Evolutionary conservation across 2,329 filamentous ascomycete genomes (phyloP).

Genomic region (Ophiosphaerella herpotricha): DNA sequence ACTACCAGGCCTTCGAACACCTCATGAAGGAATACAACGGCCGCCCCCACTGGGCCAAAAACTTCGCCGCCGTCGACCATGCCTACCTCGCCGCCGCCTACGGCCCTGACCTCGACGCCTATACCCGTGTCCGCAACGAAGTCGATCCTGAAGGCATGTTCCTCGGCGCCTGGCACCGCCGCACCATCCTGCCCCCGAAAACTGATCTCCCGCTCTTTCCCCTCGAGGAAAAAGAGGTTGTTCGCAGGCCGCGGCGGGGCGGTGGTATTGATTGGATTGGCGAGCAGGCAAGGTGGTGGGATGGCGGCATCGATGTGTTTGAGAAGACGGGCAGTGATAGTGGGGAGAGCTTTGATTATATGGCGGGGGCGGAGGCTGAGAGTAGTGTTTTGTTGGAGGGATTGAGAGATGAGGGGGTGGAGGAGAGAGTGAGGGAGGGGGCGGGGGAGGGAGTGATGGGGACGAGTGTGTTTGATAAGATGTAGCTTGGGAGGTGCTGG

Average conservation of each 20-base stretch:
- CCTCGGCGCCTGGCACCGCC: constrained; percentile 85
- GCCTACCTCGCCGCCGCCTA: constrained; percentile 70
- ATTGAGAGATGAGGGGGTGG: constrained; percentile 24
- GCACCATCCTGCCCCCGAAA: constrained; percentile 48
- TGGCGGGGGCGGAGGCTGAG: constrained; percentile 53
- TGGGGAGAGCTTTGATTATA: constrained; percentile 51
- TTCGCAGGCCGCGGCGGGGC: constrained; percentile 31
- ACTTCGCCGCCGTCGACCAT: constrained; percentile 67
- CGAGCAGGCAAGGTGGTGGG: constrained; percentile 44
- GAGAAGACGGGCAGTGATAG: constrained; percentile 35
- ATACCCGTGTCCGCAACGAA: constrained; percentile 69
- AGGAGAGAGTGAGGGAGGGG: constrained; percentile 17
- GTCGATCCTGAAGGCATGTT: constrained; percentile 86
- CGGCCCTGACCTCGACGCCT: constrained; percentile 67
- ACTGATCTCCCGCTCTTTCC: constrained; percentile 37
- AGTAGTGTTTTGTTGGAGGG: constrained; percentile 39
- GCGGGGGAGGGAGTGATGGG: constrained; percentile 23
- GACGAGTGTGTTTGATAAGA: constrained; percentile 35
- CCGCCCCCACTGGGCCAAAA: constrained; percentile 91
- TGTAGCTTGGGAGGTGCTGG: constrained; percentile 21
- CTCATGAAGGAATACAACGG: constrained; percentile 85
- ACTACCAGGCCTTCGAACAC: constrained; percentile 90
- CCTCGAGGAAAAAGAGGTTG: constrained; percentile 51
- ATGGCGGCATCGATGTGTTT: constrained; percentile 38
- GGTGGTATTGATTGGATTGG: constrained; percentile 48